phyloP scores from a whole-genome alignment of 179 eudicot genomes.

The Dionaea muscipula region DNA sequence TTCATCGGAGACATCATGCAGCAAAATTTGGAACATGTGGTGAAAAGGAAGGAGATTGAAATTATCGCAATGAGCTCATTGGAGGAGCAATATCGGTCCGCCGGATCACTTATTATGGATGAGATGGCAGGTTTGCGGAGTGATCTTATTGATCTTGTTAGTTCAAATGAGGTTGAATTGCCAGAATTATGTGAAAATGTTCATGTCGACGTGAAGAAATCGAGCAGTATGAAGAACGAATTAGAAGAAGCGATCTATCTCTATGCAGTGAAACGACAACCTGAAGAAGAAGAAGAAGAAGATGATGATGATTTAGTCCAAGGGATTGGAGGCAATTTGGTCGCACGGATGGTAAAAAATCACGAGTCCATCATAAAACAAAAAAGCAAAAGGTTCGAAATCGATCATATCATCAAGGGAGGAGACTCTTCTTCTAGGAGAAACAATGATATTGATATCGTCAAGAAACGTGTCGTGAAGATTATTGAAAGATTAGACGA shows the following conservation, averaged over 20 bases:
- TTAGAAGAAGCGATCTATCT: too few species aligned
- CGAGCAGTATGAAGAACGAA: too few species aligned
- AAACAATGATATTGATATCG: constrained; percentile 12
- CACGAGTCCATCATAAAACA: constrained; percentile 32
- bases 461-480: constrained; percentile 16
- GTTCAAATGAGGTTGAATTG: constrained; percentile 11
- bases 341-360: constrained; percentile 29
- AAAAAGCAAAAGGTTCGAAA: constrained; percentile 23
- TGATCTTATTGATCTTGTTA: constrained; percentile 17
- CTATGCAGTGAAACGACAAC: too few species aligned
- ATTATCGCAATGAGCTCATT: background rate
- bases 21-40: constrained; percentile 9
- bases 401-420: constrained; percentile 17
- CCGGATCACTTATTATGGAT: constrained; percentile 19
- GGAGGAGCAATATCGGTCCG: constrained; percentile 3
- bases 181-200: too few species aligned
- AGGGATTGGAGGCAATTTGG: constrained; percentile 14
- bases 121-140: constrained; percentile 23
- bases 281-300: background rate
- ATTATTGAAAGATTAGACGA: constrained; percentile 25
- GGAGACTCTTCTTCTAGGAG: constrained; percentile 9
- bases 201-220: too few species aligned
- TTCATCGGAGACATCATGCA: constrained; percentile 19
- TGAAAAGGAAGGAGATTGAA: constrained; percentile 10
- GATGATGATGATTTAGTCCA: constrained; percentile 9